Conservation (phyloP, 2,329 filamentous ascomycete species). For the Hypomyces rosellus region DNA sequence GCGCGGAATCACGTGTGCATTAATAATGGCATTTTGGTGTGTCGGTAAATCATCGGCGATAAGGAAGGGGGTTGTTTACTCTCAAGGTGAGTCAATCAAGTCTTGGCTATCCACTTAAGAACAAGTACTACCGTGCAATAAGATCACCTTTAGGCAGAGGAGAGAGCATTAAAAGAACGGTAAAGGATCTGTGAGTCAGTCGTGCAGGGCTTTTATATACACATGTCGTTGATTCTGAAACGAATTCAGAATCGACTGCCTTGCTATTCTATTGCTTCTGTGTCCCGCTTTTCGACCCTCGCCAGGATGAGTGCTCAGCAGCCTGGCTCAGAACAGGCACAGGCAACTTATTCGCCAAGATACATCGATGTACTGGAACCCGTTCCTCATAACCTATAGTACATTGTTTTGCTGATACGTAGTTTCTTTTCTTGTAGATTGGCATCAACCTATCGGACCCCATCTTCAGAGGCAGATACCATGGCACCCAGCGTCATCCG, state of each 20-base stretch:
- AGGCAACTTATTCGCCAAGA: constrained; percentile 34
- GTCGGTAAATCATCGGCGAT: not conserved
- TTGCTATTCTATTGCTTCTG: not conserved
- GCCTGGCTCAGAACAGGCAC: constrained; percentile 13
- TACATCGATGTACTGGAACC: constrained; percentile 53
- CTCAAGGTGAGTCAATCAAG: too few relatives aligned
- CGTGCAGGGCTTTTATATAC: too few relatives aligned
- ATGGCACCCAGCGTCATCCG: constrained; percentile 68
- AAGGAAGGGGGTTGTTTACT: too few relatives aligned
- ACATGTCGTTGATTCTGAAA: constrained; percentile 4
- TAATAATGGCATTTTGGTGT: not conserved
- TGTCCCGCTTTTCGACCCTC: constrained; percentile 6
- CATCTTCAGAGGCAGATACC: constrained; percentile 78
- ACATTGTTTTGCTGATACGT: not conserved
- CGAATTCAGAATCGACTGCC: constrained; percentile 7
- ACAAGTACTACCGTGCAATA: too few relatives aligned
- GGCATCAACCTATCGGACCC: constrained; percentile 95
- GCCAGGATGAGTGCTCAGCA: constrained; percentile 23
- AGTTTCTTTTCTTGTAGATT: constrained; percentile 44
- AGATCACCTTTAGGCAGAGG: too few relatives aligned
- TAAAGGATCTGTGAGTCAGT: too few relatives aligned
- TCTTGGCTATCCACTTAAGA: too few relatives aligned
- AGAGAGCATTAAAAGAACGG: too few relatives aligned
- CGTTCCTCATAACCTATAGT: not conserved
- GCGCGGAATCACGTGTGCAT: not conserved